Conservation (phyloP, 768 basidiomycete species). For the Hericium alpestre region DNA sequence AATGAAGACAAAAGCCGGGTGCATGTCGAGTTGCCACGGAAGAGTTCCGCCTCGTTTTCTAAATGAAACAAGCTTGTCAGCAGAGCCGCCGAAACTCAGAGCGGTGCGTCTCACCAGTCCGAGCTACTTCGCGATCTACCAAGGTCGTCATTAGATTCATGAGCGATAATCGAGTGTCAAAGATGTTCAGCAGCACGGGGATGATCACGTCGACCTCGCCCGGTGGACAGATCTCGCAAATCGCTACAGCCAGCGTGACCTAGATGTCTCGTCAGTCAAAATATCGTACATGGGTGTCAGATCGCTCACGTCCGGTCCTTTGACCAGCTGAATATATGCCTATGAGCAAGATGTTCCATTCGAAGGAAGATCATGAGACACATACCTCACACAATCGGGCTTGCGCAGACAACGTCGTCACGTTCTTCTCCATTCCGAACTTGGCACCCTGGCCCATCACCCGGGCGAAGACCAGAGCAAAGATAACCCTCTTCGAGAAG, state of each 20-base stretch:
- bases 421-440: slow-evolving; percentile 49
- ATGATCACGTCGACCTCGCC: slow-evolving; percentile 76
- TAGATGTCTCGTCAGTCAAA: slow-evolving; percentile 17
- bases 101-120: slow-evolving; percentile 43
- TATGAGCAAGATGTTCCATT: too few species aligned
- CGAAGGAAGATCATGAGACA: background rate
- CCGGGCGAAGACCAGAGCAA: slow-evolving; percentile 74
- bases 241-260: slow-evolving; percentile 74
- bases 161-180: slow-evolving; percentile 66
- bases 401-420: slow-evolving; percentile 14
- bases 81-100: background rate
- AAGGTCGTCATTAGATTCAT: slow-evolving; percentile 70
- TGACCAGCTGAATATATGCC: slow-evolving; percentile 43
- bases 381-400: slow-evolving; percentile 26
- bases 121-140: slow-evolving; percentile 75
- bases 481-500: slow-evolving; percentile 60
- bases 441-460: slow-evolving; percentile 74
- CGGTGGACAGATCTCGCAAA: slow-evolving; percentile 78
- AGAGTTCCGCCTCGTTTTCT: slow-evolving; percentile 76
- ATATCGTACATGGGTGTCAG: too few species aligned
- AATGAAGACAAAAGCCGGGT: slow-evolving; percentile 82
- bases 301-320: slow-evolving; percentile 55
- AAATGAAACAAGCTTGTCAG: slow-evolving; percentile 5
- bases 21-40: slow-evolving; percentile 80
- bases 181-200: slow-evolving; percentile 75